Conservation (phyloP, 2,329 filamentous ascomycete genomes). For the Cladosporium sp. region DNA sequence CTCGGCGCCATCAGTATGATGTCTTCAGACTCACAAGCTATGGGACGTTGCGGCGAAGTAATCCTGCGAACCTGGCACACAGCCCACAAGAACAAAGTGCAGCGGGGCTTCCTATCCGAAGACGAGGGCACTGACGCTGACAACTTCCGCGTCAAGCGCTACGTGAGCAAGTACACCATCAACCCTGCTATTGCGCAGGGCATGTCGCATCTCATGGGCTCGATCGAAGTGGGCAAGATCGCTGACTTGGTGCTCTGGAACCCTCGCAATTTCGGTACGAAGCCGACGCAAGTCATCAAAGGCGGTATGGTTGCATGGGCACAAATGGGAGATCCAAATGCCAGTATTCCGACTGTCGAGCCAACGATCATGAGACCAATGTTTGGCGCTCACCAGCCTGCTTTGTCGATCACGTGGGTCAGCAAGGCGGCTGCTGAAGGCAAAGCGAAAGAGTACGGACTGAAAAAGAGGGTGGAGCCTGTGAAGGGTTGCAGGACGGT, state of each 20-base stretch:
- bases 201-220: constrained; percentile 83
- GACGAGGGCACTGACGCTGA: constrained; percentile 79
- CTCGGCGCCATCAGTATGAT: constrained; percentile 97
- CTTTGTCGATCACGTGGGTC: constrained; percentile 76
- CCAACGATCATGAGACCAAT: constrained; percentile 82
- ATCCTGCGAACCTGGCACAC: constrained; percentile 94
- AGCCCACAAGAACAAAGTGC: constrained; percentile 92
- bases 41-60: constrained; percentile 95
- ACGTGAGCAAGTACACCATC: constrained; percentile 94
- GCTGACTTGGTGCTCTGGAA: constrained; percentile 90
- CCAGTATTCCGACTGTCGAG: constrained; percentile 80
- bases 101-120: constrained; percentile 74
- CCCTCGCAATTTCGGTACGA: constrained; percentile 81
- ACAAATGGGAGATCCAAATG: constrained; percentile 68
- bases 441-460: constrained; percentile 67
- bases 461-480: constrained; percentile 78
- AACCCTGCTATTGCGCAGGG: constrained; percentile 92
- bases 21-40: constrained; percentile 91
- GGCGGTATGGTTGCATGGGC: constrained; percentile 81
- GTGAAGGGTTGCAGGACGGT: constrained; percentile 75
- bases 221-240: constrained; percentile 83
- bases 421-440: constrained; percentile 72
- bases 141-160: constrained; percentile 89
- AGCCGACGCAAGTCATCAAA: constrained; percentile 81
- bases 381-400: constrained; percentile 70